These are phyloP conservation scores for Colletotrichum navitas DNA, from an alignment of 2,329 filamentous ascomycete genomes.

Conservation along the genomic window DNA sequence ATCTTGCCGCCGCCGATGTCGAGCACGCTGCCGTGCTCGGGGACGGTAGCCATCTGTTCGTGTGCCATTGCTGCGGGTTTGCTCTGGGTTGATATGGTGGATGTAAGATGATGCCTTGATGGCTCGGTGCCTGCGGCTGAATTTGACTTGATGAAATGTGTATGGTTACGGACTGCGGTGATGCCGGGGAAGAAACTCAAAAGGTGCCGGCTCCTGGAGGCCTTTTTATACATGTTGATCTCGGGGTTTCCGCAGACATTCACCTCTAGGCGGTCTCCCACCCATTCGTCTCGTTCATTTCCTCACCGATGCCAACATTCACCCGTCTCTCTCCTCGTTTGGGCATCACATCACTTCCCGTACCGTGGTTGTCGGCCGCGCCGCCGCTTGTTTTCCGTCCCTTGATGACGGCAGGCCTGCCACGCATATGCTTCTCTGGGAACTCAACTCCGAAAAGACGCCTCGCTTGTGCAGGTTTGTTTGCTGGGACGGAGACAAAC, in stretches of 20 bases:
- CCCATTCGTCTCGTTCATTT: neutral
- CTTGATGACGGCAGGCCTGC: neutral
- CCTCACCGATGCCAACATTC: neutral
- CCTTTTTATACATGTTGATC: neutral
- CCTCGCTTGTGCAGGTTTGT: neutral
- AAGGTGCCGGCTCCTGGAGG: neutral
- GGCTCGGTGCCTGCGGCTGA: neutral
- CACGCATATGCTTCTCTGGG: neutral
- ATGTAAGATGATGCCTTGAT: neutral
- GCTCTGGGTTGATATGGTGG: neutral
- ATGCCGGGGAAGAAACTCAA: neutral
- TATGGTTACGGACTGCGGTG: neutral
- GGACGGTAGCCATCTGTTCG: constrained; percentile 21
- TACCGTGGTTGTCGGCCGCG: neutral
- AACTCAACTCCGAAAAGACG: neutral
- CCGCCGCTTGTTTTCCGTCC: neutral
- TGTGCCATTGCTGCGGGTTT: neutral
- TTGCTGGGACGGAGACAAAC: constrained; percentile 2
- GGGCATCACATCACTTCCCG: neutral
- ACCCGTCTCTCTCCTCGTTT: neutral
- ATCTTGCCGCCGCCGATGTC: constrained; percentile 56
- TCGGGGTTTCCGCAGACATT: neutral
- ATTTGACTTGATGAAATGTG: neutral
- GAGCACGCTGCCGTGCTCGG: constrained; percentile 51
- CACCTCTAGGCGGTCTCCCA: neutral